Evolutionary conservation across 129 eudicot species (phyloP), one percentile per base, ranked within the genome.

Genomic region (Rutidosis leptorrhynchoides): DNA sequence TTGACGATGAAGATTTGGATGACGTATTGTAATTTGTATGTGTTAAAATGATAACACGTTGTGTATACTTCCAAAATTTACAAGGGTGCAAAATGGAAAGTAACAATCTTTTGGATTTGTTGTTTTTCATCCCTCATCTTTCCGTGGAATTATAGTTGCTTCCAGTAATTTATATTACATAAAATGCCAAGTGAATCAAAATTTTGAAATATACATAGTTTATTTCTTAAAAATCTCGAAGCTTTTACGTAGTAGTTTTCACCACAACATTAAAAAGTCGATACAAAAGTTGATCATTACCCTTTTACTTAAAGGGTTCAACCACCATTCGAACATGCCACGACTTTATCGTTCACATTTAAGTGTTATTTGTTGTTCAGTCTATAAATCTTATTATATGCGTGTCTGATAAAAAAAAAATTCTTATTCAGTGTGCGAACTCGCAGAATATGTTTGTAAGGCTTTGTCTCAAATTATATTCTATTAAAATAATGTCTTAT

Each of bases 1-100:
- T 51, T 32, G 15, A 69, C 43, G 55, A 52, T 23, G 64, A 64
- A 51, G 64, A 52, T 62, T 72, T 71, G 76, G 14, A 12, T 20
- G 25, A 1, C 20, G 2, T 42, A 14, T 16, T 4, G 8, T 33
- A 33, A 33, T 33, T 33, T 4, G 22, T 48, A n/a, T 23, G 62
- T 35, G 71, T 37, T 72, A 19, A 7, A 6, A 17, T 53, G n/a
- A 51, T 63, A 57, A 72, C 70, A 72, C 77, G 64, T 72, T 73
- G 14, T 73, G 59, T 43, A 11, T 65, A 15, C n/a, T 40, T 24
- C 62, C 29, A 17, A n/a, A 10, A n/a, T 69, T 51, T 74, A 49
- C 2, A 74, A 56, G 67, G 54, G 73, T 7, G 53, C 11, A 1
- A 45, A 45, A 0, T 74, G 73, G 48, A 45, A 55, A 22, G 26